Base-by-base conservation (phyloP, 495 filamentous ascomycete genomes). In the Clavariopsis aquatica region DNA sequence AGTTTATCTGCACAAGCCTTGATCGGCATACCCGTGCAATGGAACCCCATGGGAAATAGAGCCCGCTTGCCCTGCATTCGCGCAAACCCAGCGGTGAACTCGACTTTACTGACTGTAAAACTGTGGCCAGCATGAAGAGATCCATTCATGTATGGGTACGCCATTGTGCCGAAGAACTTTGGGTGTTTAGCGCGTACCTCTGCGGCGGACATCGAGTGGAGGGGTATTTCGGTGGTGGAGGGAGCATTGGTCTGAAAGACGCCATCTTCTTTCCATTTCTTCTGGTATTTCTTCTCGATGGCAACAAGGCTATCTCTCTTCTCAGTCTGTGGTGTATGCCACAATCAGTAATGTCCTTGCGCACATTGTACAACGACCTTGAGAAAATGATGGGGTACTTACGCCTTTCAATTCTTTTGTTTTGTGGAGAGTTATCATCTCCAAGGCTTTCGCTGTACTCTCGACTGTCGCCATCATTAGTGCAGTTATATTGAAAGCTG, bases 21-120 rank as follows among this genome's bases (percentile, higher is more conserved):
- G 79, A 98, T 98, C 2, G 94, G 92, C 86, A 98, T 93, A 72
- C 94, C 94, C 0, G 95, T 97, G 77, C 91, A 94, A 78, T 98
- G 94, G 78, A 89, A 98, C 13, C 94, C 95, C 49, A 90, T 85
- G 56, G 94, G 94, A 76, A 93, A 97, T 47, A 98, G 80, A 60
- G 85, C 81, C 47, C 88, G 81, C 79, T 91, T 91, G 65, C 94
- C 94, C 75, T 94, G 84, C 92, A 97, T 95, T 36, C 93, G 80
- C 43, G 88, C 86, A 66, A 87, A 89, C 36, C 93, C 90, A 43
- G 87, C 83, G 66, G 87, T 85, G 75, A 96, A 98, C 76, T 98
- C 93, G 66, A 96, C 85, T 75, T 98, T 98, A 72, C 81, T 87
- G 61, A 89, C 84, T 22, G 91, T 92, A 76, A 97, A 98, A 68